Percentiles rank a stretch among this genome's conserved stretches.
Evolutionary conservation across 345 rosid species (phyloP).

Genomic region (Punica granatum): DNA sequence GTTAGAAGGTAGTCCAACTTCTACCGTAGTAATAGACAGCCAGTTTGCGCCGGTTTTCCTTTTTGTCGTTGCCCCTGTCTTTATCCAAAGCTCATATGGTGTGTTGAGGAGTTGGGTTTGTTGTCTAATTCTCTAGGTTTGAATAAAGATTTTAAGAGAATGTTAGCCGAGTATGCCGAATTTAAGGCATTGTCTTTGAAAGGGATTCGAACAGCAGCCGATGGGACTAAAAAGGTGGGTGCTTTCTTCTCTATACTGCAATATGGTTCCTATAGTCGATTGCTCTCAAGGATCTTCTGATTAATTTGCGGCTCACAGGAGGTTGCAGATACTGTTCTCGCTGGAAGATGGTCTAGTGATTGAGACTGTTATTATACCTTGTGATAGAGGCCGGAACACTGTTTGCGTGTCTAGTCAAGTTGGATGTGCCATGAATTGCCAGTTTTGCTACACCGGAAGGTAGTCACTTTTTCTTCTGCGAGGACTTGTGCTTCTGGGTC

Average conservation of each 20-base stretch:
- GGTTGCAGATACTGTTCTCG: constrained; percentile 79
- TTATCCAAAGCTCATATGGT: background rate
- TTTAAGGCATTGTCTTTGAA: constrained; percentile 64
- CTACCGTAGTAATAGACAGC: background rate
- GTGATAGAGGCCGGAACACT: constrained; percentile 75
- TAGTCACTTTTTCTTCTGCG: constrained; percentile 5
- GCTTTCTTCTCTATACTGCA: background rate
- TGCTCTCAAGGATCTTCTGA: constrained; percentile 39
- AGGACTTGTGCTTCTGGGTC: background rate
- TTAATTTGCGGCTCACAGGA: constrained; percentile 67
- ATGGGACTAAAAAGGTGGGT: constrained; percentile 84
- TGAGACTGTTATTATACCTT: constrained; percentile 85
- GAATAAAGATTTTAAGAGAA: constrained; percentile 80
- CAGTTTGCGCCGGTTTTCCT: background rate
- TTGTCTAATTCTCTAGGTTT: constrained; percentile 34
- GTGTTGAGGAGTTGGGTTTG: background rate
- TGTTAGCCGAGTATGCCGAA: constrained; percentile 54
- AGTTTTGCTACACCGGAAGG: constrained; percentile 96
- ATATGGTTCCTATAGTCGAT: constrained; percentile 6
- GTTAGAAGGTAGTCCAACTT: constrained; percentile 45
- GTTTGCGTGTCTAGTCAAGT: constrained; percentile 95
- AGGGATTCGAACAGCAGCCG: constrained; percentile 57
- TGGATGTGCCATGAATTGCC: constrained; percentile 96
- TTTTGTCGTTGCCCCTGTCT: background rate
- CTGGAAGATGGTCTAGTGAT: constrained; percentile 74